phyloP scores from a whole-genome alignment of 2,329 filamentous ascomycete species.

The Emmonsiellopsis sp. region DNA sequence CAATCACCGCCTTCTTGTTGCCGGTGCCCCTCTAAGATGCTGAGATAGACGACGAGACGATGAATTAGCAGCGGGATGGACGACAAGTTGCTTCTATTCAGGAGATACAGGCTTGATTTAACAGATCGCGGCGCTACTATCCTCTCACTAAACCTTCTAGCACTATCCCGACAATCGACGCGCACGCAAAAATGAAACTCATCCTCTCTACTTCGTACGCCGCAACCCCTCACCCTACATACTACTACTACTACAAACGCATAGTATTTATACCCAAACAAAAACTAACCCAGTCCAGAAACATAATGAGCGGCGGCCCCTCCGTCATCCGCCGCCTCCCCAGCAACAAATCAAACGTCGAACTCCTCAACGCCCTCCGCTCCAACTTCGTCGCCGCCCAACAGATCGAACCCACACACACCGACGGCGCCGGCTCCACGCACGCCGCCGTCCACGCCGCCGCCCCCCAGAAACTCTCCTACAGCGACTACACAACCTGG shows the following conservation, averaged over 20 bases:
- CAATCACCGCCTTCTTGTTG: too few relatives aligned
- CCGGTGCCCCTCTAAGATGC: too few relatives aligned
- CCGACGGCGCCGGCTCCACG: conserved; percentile 19
- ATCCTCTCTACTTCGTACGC: conserved; percentile 77
- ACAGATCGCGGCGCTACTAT: neutral
- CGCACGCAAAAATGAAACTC: conserved; percentile 58
- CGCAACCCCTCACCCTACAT: neutral
- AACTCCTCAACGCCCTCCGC: conserved; percentile 79
- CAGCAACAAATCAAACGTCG: conserved; percentile 78
- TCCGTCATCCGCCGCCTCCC: conserved; percentile 73
- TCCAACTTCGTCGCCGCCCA: conserved; percentile 71
- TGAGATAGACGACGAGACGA: too few relatives aligned
- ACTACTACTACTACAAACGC: neutral
- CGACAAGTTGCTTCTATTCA: too few relatives aligned
- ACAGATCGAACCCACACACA: conserved; percentile 39
- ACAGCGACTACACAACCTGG: conserved; percentile 48
- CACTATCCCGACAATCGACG: neutral
- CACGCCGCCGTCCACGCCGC: conserved; percentile 6
- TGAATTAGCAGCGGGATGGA: too few relatives aligned
- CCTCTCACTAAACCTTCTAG: neutral
- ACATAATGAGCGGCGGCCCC: conserved; percentile 75
- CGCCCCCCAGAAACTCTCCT: conserved; percentile 12
- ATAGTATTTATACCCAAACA: neutral
- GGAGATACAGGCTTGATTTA: neutral
- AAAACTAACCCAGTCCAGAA: conserved; percentile 40